phyloP scores from a whole-genome alignment of 1,139 yeast species.

The Pichia sp. region DNA sequence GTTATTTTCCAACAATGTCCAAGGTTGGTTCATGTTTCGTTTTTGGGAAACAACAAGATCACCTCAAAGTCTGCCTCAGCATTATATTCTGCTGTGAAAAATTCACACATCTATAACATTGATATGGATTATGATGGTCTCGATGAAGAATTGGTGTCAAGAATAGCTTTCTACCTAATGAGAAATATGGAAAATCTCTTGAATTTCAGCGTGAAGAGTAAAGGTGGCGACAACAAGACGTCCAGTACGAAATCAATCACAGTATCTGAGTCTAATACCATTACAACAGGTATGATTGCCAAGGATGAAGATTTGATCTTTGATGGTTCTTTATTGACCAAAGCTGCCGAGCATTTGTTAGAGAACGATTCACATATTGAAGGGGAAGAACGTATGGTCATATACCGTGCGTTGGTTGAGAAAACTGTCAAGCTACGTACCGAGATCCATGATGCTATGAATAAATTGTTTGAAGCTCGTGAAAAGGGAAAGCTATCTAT shows the following conservation, averaged over 20 bases:
- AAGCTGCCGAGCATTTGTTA: slow-evolving; percentile 60
- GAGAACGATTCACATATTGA: slow-evolving; percentile 24
- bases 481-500: slow-evolving; percentile 52
- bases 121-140: slow-evolving; percentile 74
- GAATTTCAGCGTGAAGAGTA: slow-evolving; percentile 26
- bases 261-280: slow-evolving; percentile 5
- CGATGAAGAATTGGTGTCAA: slow-evolving; percentile 67
- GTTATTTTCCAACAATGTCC: slow-evolving; percentile 67
- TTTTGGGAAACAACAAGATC: slow-evolving; percentile 59
- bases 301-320: slow-evolving; percentile 45
- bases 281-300: slow-evolving; percentile 7
- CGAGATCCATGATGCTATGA: slow-evolving; percentile 60
- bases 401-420: slow-evolving; percentile 44
- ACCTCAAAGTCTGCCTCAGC: slow-evolving; percentile 61
- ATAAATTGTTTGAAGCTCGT: slow-evolving; percentile 56
- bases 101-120: slow-evolving; percentile 66
- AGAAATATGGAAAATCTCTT: slow-evolving; percentile 70
- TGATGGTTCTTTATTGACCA: slow-evolving; percentile 57
- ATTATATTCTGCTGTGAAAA: slow-evolving; percentile 67
- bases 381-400: slow-evolving; percentile 34
- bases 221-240: not conserved
- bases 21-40: slow-evolving; percentile 70
- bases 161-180: slow-evolving; percentile 78
- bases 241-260: slow-evolving; percentile 12
- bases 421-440: slow-evolving; percentile 50